phyloP scores from a whole-genome alignment of 345 rosid species.

The Rhizophora mangle region DNA sequence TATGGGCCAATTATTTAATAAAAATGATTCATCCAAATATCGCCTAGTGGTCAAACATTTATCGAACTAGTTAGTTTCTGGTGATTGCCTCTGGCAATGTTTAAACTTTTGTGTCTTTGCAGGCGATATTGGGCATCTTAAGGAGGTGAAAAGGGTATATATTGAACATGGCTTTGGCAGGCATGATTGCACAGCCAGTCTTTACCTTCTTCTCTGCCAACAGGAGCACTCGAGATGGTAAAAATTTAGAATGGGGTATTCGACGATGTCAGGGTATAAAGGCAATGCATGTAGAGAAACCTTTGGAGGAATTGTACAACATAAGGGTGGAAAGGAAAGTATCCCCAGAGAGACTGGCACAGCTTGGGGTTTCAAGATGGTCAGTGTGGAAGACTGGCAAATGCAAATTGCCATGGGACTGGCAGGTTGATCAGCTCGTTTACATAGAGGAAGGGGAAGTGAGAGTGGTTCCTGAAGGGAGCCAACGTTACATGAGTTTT shows the following conservation, averaged over 20 bases:
- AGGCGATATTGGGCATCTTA: not conserved
- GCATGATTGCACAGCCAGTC: constrained; percentile 37
- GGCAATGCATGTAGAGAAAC: constrained; percentile 60
- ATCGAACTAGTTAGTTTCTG: not conserved
- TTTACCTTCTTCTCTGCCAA: constrained; percentile 25
- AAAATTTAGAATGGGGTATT: constrained; percentile 6
- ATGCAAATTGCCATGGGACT: constrained; percentile 81
- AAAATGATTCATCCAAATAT: too few species aligned
- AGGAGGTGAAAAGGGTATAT: constrained; percentile 15
- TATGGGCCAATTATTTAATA: too few species aligned
- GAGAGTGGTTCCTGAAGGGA: constrained; percentile 87
- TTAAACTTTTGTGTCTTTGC: not conserved
- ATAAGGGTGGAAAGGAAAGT: constrained; percentile 77
- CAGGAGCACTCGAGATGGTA: constrained; percentile 18
- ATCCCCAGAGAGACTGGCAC: constrained; percentile 44
- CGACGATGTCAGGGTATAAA: constrained; percentile 31
- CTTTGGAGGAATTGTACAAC: constrained; percentile 71
- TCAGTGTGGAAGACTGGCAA: constrained; percentile 86
- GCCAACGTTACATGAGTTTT: constrained; percentile 68
- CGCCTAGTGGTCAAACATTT: too few species aligned
- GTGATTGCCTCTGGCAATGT: not conserved
- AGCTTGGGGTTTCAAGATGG: constrained; percentile 81
- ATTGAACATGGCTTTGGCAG: constrained; percentile 32
- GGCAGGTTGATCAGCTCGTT: constrained; percentile 95
- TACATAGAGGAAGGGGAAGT: constrained; percentile 98